These are phyloP conservation scores for Triadica sebifera DNA, from an alignment of 345 rosid species.

Conservation along the genomic window DNA sequence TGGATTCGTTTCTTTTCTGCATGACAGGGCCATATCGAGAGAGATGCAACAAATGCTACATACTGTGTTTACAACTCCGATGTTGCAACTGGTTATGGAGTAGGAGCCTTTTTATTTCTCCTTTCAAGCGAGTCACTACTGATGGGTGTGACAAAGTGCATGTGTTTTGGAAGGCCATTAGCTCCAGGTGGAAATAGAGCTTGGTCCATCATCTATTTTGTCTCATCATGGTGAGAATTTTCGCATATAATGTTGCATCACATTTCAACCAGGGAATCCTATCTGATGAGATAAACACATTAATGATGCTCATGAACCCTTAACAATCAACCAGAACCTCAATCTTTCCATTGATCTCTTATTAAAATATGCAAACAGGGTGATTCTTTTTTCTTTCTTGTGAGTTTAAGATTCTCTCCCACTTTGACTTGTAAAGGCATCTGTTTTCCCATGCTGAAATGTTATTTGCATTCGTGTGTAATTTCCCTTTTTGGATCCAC, in stretches of 20 bases:
- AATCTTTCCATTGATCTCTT: too few species aligned
- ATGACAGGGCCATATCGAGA: slow-evolving; percentile 53
- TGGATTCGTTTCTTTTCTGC: slow-evolving; percentile 8
- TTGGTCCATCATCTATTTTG: slow-evolving; percentile 89
- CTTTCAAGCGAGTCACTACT: slow-evolving; percentile 79
- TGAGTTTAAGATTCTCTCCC: too few species aligned
- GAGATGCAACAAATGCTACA: slow-evolving; percentile 51
- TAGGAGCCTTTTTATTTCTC: slow-evolving; percentile 88
- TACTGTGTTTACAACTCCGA: slow-evolving; percentile 83
- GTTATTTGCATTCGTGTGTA: neutral
- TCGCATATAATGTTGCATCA: neutral
- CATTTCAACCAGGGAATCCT: neutral
- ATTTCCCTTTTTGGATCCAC: neutral
- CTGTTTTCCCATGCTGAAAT: too few species aligned
- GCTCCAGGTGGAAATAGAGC: slow-evolving; percentile 80
- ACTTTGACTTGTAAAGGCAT: neutral
- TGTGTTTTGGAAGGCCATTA: slow-evolving; percentile 93
- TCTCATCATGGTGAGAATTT: slow-evolving; percentile 72
- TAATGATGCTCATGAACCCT: too few species aligned
- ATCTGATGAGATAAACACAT: neutral
- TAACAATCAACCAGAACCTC: too few species aligned
- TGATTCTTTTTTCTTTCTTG: too few species aligned
- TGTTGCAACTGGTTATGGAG: slow-evolving; percentile 95
- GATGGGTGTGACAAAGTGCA: slow-evolving; percentile 92
- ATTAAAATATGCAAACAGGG: too few species aligned